Evolutionary conservation across 306 rosid species (phyloP), one percentile per base, ranked within the genome.

Genomic region (Vigna angularis): DNA sequence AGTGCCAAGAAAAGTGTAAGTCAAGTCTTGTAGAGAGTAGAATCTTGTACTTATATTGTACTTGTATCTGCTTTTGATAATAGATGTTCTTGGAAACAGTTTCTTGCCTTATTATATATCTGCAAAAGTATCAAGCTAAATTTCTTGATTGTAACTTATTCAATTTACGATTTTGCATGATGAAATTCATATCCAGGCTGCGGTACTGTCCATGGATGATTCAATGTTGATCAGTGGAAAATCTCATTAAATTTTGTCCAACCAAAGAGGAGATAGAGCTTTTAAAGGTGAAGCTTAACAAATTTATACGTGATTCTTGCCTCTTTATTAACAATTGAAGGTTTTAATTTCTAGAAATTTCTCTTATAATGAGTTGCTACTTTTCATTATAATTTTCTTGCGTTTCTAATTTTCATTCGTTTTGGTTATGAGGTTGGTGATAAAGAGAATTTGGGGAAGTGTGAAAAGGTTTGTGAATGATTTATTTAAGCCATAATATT

Each of bases 201-300:
- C 95, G 17, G 97, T 92, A 9, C 88, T 94, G 40, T 90, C 97
- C 78, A 81, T 92, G 97, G 93, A 94, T 51, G 97, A 88, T 26
- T 86, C 91, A 0, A 92, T 79, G 88, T 81, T 82, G 98, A 94
- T 78, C 97, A 94, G 97, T 94, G 89, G 98, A 94, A 78, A 94
- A 92, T 87, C 91, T 94, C 50, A 90, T 94, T 32, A 94, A 90
- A 83, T 90, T 89, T 89, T 92, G 98, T 81, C 97, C 97, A 42
- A 92, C 98, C 67, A 94, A 92, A 85, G 98, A 95, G 79, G 98
- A 94, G 84, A 94, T 94, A 95, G 98, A 94, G 59, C 95, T 90
- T 81, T 82, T 85, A 78, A 85, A 78, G 98, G 98, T 95, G 81
- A 76, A 70, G 74, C 75, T 73, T 83, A 38, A 50, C 48, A 68